Percentiles rank a stretch among this genome's conserved stretches.
phyloP scores from a whole-genome alignment of 192 early-diverging fungal species.

The Nowakowskiella sp. region DNA sequence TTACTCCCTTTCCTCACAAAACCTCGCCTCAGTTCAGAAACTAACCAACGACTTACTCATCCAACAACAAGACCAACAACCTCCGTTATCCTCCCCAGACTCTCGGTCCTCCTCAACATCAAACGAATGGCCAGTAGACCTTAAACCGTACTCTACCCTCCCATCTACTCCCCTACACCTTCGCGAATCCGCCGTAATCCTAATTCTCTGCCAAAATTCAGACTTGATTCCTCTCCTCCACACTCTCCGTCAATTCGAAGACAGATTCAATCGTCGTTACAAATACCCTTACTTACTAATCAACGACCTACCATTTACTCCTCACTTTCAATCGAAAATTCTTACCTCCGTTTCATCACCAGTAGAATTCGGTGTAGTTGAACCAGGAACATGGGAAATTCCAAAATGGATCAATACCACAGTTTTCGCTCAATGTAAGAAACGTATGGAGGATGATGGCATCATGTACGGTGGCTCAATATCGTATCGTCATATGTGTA shows the following conservation, averaged over 20 bases:
- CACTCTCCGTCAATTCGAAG: slow-evolving; percentile 62
- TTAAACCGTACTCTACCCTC: neutral
- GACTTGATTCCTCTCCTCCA: slow-evolving; percentile 58
- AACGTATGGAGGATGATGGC: slow-evolving; percentile 41
- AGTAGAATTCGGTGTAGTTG: slow-evolving; percentile 56
- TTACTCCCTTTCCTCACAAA: too few species aligned
- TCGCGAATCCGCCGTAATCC: slow-evolving; percentile 59
- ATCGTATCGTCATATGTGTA: slow-evolving; percentile 85
- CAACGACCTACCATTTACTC: slow-evolving; percentile 67
- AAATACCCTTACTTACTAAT: slow-evolving; percentile 80
- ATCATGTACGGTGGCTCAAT: slow-evolving; percentile 67
- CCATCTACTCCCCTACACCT: slow-evolving; percentile 5
- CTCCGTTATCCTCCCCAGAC: too few species aligned
- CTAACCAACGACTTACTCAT: too few species aligned
- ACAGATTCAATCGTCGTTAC: slow-evolving; percentile 63
- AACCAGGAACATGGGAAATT: slow-evolving; percentile 64
- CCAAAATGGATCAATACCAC: slow-evolving; percentile 64
- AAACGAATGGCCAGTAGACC: neutral
- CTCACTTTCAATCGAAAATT: slow-evolving; percentile 46
- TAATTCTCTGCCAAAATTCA: slow-evolving; percentile 62
- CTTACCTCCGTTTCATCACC: slow-evolving; percentile 2
- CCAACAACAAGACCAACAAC: too few species aligned
- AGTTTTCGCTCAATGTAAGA: slow-evolving; percentile 42
- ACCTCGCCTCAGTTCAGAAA: too few species aligned
- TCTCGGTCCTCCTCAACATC: too few species aligned